Conservation (phyloP, 768 basidiomycete species). For the Collybiopsis confluens region DNA sequence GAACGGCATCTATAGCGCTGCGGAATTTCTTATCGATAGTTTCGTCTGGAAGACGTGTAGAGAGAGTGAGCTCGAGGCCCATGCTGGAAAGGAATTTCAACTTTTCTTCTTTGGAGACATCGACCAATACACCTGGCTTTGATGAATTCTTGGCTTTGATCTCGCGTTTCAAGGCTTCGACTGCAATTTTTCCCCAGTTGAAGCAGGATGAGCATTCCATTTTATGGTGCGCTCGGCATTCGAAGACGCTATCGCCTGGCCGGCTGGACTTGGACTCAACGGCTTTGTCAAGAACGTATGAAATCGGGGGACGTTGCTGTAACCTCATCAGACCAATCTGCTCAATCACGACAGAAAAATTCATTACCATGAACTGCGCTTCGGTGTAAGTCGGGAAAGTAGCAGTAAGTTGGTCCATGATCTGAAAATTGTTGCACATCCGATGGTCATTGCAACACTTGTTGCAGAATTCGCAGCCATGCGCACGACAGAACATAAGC, state of each 20-base stretch:
- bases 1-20: background rate
- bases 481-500: conserved; percentile 29
- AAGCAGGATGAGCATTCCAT: conserved; percentile 30
- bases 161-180: conserved; percentile 18
- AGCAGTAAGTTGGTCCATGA: conserved; percentile 22
- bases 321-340: background rate
- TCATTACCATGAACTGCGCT: conserved; percentile 17
- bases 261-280: background rate
- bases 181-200: conserved; percentile 26
- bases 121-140: background rate
- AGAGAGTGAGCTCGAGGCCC: background rate
- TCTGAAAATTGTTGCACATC: conserved; percentile 26
- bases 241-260: conserved; percentile 11
- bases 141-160: conserved; percentile 13
- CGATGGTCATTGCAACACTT: conserved; percentile 28
- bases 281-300: conserved; percentile 18
- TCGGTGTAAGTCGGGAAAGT: conserved; percentile 12
- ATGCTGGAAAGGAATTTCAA: background rate
- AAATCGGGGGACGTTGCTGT: conserved; percentile 19
- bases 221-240: conserved; percentile 24
- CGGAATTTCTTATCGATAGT: conserved; percentile 2
- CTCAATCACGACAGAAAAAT: background rate
- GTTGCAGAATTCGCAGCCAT: conserved; percentile 28
- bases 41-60: conserved; percentile 1
- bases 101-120: background rate